Evolutionary conservation across 345 rosid genomes (phyloP).

Genomic region (Viola odorata): DNA sequence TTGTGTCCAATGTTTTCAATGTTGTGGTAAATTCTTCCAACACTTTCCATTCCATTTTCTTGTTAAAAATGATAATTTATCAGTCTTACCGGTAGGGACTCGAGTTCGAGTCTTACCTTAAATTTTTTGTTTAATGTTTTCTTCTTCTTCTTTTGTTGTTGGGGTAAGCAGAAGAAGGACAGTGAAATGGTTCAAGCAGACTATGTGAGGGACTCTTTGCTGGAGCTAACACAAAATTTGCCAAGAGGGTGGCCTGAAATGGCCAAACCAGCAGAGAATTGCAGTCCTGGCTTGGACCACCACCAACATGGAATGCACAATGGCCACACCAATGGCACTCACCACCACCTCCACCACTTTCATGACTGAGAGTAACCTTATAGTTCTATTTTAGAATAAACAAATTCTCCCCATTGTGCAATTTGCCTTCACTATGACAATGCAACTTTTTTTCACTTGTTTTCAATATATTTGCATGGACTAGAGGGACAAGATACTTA

Average conservation of each 20-base stretch:
- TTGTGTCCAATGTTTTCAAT: slow-evolving; percentile 80
- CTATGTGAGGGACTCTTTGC: slow-evolving; percentile 66
- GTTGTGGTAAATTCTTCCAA: slow-evolving; percentile 54
- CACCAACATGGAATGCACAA: slow-evolving; percentile 15
- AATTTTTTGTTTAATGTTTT: background rate
- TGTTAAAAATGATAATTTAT: background rate
- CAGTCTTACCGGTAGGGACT: background rate
- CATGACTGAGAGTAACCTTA: background rate
- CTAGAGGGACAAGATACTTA: too few species aligned
- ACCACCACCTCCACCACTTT: slow-evolving; percentile 33
- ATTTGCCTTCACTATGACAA: too few species aligned
- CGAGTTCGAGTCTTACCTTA: background rate
- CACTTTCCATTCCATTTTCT: too few species aligned
- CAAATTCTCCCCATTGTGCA: background rate
- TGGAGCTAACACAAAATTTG: slow-evolving; percentile 61
- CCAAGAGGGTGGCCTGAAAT: slow-evolving; percentile 49
- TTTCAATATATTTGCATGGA: background rate
- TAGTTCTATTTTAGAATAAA: background rate
- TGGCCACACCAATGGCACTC: slow-evolving; percentile 21
- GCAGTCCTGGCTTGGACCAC: slow-evolving; percentile 30
- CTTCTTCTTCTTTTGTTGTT: background rate
- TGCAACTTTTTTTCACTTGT: too few species aligned
- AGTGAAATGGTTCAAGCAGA: slow-evolving; percentile 74
- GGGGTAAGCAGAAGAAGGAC: slow-evolving; percentile 53
- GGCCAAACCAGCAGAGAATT: slow-evolving; percentile 33